These are phyloP conservation scores for Aspergillus versicolor DNA, from an alignment of 2,329 filamentous ascomycete genomes.

Conservation along the genomic window DNA sequence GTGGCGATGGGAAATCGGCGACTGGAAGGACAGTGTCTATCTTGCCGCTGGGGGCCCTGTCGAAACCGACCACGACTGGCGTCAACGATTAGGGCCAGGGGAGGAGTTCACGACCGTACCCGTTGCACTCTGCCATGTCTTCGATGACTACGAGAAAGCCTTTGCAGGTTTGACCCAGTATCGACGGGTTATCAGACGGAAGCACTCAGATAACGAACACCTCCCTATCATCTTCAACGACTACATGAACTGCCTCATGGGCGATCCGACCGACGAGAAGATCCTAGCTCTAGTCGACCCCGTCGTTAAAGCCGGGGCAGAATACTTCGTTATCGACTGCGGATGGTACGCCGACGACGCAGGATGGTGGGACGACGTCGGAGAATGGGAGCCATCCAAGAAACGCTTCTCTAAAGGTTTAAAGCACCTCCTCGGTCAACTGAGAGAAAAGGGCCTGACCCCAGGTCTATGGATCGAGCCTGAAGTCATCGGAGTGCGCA, in stretches of 20 bases:
- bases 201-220: slow-evolving; percentile 28
- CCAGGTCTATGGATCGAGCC: slow-evolving; percentile 39
- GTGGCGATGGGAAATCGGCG: slow-evolving; percentile 39
- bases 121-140: slow-evolving; percentile 23
- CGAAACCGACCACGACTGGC: slow-evolving; percentile 30
- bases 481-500: slow-evolving; percentile 36
- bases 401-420: slow-evolving; percentile 35
- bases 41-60: slow-evolving; percentile 29
- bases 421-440: slow-evolving; percentile 23
- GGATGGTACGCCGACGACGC: slow-evolving; percentile 41
- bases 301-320: slow-evolving; percentile 28
- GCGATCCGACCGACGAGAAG: slow-evolving; percentile 36
- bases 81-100: slow-evolving; percentile 22
- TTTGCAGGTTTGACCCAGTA: slow-evolving; percentile 31
- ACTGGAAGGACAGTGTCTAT: slow-evolving; percentile 35
- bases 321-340: slow-evolving; percentile 39
- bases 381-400: slow-evolving; percentile 34
- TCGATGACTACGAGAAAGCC: slow-evolving; percentile 21
- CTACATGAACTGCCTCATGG: slow-evolving; percentile 44
- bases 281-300: slow-evolving; percentile 30
- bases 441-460: slow-evolving; percentile 25
- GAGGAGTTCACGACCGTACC: slow-evolving; percentile 25
- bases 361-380: slow-evolving; percentile 41
- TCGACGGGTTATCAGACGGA: slow-evolving; percentile 28
- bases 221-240: slow-evolving; percentile 41